These are phyloP conservation scores for Staphylotrichum tortipilum DNA, from an alignment of 495 filamentous ascomycete species.

Conservation along the genomic window DNA sequence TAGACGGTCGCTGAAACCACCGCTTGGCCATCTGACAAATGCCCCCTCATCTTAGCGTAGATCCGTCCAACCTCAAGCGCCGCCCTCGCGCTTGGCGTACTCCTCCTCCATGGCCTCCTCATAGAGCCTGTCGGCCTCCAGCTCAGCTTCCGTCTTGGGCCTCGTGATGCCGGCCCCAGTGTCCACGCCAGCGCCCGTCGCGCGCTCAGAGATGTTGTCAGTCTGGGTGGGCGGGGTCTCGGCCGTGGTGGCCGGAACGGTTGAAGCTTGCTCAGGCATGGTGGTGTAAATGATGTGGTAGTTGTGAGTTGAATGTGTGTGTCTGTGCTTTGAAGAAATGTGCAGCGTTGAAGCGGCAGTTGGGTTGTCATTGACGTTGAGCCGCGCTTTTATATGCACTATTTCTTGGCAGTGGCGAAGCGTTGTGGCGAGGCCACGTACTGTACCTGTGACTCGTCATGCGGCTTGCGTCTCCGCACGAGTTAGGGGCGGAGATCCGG, in stretches of 20 bases:
- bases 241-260: neutral
- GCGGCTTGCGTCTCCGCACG: neutral
- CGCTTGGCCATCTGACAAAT: neutral
- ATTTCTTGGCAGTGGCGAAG: neutral
- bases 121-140: constrained; percentile 52
- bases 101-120: constrained; percentile 70
- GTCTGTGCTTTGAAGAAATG: too few relatives aligned
- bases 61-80: constrained; percentile 40
- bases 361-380: too few relatives aligned
- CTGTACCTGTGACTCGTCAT: neutral
- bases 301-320: too few relatives aligned
- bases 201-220: neutral
- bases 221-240: neutral
- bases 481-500: neutral
- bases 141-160: constrained; percentile 32
- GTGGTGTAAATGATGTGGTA: neutral
- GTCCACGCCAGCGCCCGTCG: constrained; percentile 31
- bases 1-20: too few relatives aligned
- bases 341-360: too few relatives aligned
- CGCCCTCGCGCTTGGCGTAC: constrained; percentile 69
- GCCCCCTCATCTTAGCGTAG: neutral
- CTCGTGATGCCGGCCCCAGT: constrained; percentile 32
- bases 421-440: neutral
- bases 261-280: neutral
- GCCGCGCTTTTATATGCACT: too few relatives aligned